Percentiles rank a stretch among this genome's conserved stretches.
Conservation (phyloP, 2,329 filamentous ascomycete genomes). For the Trichophyton equinum region DNA sequence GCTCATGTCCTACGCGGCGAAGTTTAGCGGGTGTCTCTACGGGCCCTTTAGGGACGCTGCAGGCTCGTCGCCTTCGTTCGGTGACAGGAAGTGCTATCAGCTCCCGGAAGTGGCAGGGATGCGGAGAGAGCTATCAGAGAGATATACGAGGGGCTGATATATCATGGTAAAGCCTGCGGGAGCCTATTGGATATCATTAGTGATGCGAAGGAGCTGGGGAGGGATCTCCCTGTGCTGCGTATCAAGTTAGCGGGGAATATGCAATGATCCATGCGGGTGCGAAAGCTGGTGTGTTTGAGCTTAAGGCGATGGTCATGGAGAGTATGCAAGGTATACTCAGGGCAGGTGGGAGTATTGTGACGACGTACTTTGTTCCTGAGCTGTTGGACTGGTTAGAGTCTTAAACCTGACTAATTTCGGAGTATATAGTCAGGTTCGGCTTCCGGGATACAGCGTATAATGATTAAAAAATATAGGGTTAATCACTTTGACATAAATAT, state of each 20-base stretch:
- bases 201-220: constrained; percentile 87
- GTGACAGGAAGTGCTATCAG: constrained; percentile 94
- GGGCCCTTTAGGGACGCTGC: constrained; percentile 95
- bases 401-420: background rate
- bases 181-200: constrained; percentile 95
- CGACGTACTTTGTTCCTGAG: constrained; percentile 87
- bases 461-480: too few species aligned
- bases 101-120: constrained; percentile 85
- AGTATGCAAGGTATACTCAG: constrained; percentile 84
- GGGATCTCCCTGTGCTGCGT: constrained; percentile 81
- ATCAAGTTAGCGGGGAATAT: constrained; percentile 93
- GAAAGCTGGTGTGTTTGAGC: constrained; percentile 89
- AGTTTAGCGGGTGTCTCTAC: constrained; percentile 93
- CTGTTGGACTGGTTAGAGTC: constrained; percentile 49
- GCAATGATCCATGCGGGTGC: constrained; percentile 96
- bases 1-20: constrained; percentile 96
- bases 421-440: background rate
- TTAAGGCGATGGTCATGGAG: constrained; percentile 91
- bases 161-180: constrained; percentile 99
- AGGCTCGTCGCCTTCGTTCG: constrained; percentile 79
- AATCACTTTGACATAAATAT: background rate
- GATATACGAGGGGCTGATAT: constrained; percentile 94
- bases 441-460: too few species aligned
- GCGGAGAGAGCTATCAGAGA: constrained; percentile 79
- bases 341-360: constrained; percentile 82